Evolutionary conservation across 257 asterid species (phyloP).

Genomic region (Parsonsia alboflavescens): DNA sequence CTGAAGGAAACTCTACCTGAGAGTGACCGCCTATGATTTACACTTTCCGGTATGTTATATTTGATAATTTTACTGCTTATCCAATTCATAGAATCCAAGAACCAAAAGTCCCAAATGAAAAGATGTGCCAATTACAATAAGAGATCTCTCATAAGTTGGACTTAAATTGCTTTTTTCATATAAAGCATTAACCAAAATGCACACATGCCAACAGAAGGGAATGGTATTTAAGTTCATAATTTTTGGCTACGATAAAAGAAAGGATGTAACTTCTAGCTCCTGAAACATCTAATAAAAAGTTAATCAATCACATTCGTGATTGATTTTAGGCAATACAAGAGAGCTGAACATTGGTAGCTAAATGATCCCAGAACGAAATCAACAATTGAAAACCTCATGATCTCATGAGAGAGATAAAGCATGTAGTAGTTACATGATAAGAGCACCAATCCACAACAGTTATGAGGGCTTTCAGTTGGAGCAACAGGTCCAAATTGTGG

Average conservation of each 20-base stretch:
- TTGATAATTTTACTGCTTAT: not conserved
- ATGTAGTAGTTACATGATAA: too few species aligned
- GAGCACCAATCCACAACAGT: too few species aligned
- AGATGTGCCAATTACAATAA: not conserved
- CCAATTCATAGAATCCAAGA: not conserved
- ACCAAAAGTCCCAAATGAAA: not conserved
- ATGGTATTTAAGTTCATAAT: not conserved
- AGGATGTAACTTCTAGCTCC: not conserved
- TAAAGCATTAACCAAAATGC: not conserved
- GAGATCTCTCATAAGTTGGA: not conserved
- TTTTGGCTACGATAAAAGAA: not conserved
- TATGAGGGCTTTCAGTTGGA: too few species aligned
- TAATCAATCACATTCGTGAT: not conserved
- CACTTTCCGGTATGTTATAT: not conserved
- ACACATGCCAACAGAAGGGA: not conserved
- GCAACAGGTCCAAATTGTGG: too few species aligned
- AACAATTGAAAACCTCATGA: not conserved
- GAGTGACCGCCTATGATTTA: not conserved
- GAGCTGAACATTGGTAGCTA: not conserved
- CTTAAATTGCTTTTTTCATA: not conserved
- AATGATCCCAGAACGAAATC: not conserved
- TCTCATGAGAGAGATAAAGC: too few species aligned
- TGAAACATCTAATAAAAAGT: not conserved
- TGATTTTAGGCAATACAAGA: conserved; percentile 14
- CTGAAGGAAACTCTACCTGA: not conserved